A percentile compares a stretch with the other conserved stretches of the same genome.
These are phyloP conservation scores for Claviceps monticola DNA, from an alignment of 2,329 filamentous ascomycete species.

Conservation along the genomic window DNA sequence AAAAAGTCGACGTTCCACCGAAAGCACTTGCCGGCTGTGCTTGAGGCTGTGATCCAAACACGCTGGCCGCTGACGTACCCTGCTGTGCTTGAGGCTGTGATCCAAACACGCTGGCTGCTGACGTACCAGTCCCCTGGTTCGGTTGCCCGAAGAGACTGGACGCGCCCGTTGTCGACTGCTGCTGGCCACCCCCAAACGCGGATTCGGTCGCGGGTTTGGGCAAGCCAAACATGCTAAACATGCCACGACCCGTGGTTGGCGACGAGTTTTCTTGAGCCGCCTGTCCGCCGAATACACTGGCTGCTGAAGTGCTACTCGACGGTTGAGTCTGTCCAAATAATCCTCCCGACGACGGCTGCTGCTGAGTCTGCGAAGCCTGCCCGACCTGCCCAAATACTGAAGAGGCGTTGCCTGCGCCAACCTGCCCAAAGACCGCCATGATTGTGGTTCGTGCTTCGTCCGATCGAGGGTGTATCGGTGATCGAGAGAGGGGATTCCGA, in stretches of 20 bases:
- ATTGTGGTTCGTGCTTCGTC: neutral
- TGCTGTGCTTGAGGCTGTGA: slow-evolving; percentile 9
- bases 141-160: slow-evolving; percentile 4
- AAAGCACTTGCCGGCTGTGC: slow-evolving; percentile 3
- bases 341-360: slow-evolving; percentile 4
- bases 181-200: slow-evolving; percentile 7
- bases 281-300: slow-evolving; percentile 5
- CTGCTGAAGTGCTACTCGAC: neutral
- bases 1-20: slow-evolving; percentile 20
- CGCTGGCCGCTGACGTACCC: slow-evolving; percentile 6
- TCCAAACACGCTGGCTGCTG: slow-evolving; percentile 11
- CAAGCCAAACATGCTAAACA: slow-evolving; percentile 12
- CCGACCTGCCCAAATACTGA: slow-evolving; percentile 16
- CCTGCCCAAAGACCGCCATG: slow-evolving; percentile 24
- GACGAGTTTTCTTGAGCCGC: slow-evolving; percentile 3
- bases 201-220: slow-evolving; percentile 8
- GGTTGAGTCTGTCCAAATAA: slow-evolving; percentile 5
- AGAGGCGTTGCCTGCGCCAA: slow-evolving; percentile 8
- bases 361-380: neutral
- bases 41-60: slow-evolving; percentile 11
- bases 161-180: slow-evolving; percentile 8
- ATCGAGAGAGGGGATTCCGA: neutral
- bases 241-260: slow-evolving; percentile 7
- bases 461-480: neutral
- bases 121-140: neutral